Percentiles rank a stretch among this genome's conserved stretches.
phyloP scores from a whole-genome alignment of 2,329 filamentous ascomycete species.

The Pseudogymnoascus verrucosus region DNA sequence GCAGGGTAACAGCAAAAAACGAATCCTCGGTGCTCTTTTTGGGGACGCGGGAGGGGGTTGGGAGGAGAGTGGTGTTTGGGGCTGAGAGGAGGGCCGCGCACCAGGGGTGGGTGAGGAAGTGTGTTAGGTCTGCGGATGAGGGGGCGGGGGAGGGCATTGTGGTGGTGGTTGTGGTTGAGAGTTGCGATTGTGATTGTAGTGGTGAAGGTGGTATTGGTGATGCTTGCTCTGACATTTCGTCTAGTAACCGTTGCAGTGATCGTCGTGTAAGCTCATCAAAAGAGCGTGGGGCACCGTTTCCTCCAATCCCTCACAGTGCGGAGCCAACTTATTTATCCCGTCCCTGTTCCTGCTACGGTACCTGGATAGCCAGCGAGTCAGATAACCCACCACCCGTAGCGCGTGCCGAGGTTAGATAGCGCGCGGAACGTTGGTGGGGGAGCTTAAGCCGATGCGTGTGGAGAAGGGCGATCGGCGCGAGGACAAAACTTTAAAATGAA shows the following conservation, averaged over 20 bases:
- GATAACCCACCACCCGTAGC: neutral
- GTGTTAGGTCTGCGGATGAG: constrained; percentile 15
- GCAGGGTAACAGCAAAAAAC: constrained; percentile 45
- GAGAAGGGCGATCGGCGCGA: neutral
- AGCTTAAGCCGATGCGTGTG: neutral
- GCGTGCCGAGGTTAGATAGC: constrained; percentile 1
- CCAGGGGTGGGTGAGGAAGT: constrained; percentile 40
- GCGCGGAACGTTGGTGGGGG: neutral
- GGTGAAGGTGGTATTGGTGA: neutral
- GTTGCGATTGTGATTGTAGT: too few relatives aligned
- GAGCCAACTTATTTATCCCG: too few relatives aligned
- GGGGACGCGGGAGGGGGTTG: constrained; percentile 31
- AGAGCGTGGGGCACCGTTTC: neutral
- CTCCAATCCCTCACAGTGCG: too few relatives aligned
- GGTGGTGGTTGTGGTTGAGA: neutral
- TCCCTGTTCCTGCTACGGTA: too few relatives aligned
- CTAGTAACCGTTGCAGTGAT: too few relatives aligned
- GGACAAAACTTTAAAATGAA: neutral
- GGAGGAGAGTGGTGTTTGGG: constrained; percentile 32
- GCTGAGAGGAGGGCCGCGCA: constrained; percentile 36
- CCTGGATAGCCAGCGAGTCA: too few relatives aligned
- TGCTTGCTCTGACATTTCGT: neutral
- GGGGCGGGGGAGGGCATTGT: neutral
- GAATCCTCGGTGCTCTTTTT: constrained; percentile 40
- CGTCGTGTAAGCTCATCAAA: too few relatives aligned